Conservation (phyloP, 1,139 yeast species). For the Blastobotrys malaysiensis region DNA sequence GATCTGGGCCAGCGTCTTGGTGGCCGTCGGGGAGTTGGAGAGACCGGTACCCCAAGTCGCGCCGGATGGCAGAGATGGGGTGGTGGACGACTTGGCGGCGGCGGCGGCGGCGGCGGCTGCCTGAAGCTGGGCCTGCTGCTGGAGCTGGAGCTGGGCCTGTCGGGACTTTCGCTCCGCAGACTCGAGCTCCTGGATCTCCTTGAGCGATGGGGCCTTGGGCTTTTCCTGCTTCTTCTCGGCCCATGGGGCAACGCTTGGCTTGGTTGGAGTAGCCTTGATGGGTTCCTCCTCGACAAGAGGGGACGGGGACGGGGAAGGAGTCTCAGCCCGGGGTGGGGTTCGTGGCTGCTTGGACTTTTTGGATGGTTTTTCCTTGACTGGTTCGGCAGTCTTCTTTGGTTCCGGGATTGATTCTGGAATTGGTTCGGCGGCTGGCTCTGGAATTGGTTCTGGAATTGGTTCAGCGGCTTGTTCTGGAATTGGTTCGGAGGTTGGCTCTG, state of each 20-base stretch:
- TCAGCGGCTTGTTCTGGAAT: constrained; percentile 9
- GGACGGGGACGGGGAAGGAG: not conserved
- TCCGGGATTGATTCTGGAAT: constrained; percentile 8
- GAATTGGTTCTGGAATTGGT: constrained; percentile 7
- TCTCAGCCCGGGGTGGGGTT: no score
- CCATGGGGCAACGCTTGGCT: constrained; percentile 40
- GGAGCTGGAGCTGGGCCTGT: constrained; percentile 29
- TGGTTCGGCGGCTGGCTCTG: not conserved
- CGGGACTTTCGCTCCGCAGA: constrained; percentile 40
- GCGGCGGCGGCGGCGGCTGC: constrained; percentile 18
- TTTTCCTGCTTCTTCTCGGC: constrained; percentile 37
- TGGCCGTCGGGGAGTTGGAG: constrained; percentile 19
- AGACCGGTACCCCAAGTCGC: constrained; percentile 51
- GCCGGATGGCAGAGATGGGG: constrained; percentile 41
- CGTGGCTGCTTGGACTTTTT: not conserved
- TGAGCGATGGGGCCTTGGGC: constrained; percentile 49
- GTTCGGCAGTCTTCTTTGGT: not conserved
- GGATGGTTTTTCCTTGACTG: not conserved
- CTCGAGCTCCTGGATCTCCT: constrained; percentile 67
- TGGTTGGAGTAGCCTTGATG: constrained; percentile 8
- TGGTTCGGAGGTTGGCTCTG: constrained; percentile 6
- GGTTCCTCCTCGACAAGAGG: not conserved
- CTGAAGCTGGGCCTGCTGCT: constrained; percentile 28
- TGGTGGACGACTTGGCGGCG: constrained; percentile 12
- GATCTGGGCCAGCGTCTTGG: constrained; percentile 44